A percentile compares a stretch with the other conserved stretches of the same genome.
Evolutionary conservation across 305 asterid genomes (phyloP).

Genomic region (Rubia balearica): DNA sequence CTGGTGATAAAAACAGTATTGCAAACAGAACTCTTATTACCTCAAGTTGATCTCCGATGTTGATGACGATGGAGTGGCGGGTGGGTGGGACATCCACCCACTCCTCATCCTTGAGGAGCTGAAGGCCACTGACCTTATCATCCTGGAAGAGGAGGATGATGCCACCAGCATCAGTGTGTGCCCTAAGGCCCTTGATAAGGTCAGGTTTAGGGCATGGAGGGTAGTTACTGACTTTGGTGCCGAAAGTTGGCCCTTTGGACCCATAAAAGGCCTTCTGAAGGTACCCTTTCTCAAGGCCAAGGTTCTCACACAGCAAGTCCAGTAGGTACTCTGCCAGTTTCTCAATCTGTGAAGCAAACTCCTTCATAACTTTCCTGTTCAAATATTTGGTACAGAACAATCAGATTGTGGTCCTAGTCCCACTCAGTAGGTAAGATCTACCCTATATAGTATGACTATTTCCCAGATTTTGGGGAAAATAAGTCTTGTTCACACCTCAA

Average conservation of each 20-base stretch:
- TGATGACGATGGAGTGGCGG: conserved; percentile 87
- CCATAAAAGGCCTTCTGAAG: conserved; percentile 69
- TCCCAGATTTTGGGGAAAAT: not conserved
- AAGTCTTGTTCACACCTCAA: not conserved
- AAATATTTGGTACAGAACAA: not conserved
- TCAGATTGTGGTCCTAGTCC: not conserved
- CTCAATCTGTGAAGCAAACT: conserved; percentile 58
- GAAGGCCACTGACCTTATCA: conserved; percentile 93
- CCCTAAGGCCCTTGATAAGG: conserved; percentile 85
- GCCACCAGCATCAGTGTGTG: conserved; percentile 99
- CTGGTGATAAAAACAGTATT: not conserved
- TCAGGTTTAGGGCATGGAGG: conserved; percentile 95
- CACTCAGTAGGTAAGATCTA: not conserved
- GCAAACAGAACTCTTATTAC: conserved; percentile 21
- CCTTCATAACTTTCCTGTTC: conserved; percentile 62
- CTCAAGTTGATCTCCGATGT: conserved; percentile 95
- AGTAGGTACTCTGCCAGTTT: conserved; percentile 64
- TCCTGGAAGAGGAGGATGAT: conserved; percentile 92
- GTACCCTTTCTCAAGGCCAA: conserved; percentile 80
- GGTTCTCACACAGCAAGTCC: conserved; percentile 85
- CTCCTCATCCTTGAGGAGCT: conserved; percentile 73
- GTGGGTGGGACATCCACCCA: conserved; percentile 97
- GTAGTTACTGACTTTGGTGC: conserved; percentile 91
- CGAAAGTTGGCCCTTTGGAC: conserved; percentile 74
- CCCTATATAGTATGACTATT: not conserved